These are phyloP conservation scores for Euphorbia tirucalli DNA, from an alignment of 345 rosid genomes.

Conservation along the genomic window DNA sequence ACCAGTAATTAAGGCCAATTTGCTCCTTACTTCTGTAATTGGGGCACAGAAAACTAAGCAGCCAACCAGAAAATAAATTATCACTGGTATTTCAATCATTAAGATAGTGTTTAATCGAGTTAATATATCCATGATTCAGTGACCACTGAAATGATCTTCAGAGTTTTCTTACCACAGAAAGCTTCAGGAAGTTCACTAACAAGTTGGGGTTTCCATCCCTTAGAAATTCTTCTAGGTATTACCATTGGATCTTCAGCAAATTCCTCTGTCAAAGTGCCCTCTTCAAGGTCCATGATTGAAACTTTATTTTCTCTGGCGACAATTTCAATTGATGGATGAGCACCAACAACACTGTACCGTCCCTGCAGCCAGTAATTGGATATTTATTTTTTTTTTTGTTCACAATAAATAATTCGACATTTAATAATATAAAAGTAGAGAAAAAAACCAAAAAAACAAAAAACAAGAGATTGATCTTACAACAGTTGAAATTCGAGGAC, in stretches of 20 bases:
- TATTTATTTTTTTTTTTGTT: background rate
- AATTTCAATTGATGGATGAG: slow-evolving; percentile 73
- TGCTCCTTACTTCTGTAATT: too few relatives aligned
- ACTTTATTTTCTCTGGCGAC: slow-evolving; percentile 76
- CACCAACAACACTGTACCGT: slow-evolving; percentile 78
- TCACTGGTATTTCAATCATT: too few relatives aligned
- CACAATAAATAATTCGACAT: too few relatives aligned
- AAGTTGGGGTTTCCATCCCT: slow-evolving; percentile 75
- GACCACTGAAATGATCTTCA: background rate
- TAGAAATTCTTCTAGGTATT: slow-evolving; percentile 59
- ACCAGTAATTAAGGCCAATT: too few relatives aligned
- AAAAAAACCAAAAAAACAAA: background rate
- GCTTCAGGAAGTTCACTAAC: slow-evolving; percentile 74
- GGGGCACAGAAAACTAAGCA: too few relatives aligned
- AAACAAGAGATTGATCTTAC: slow-evolving; percentile 35
- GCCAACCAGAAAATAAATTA: too few relatives aligned
- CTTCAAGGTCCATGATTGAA: slow-evolving; percentile 63
- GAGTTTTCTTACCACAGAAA: slow-evolving; percentile 61
- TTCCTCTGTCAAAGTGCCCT: slow-evolving; percentile 53
- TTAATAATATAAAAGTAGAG: too few relatives aligned
- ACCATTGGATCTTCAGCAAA: slow-evolving; percentile 74
- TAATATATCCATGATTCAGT: too few relatives aligned
- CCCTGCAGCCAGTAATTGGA: slow-evolving; percentile 46
- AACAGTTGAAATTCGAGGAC: slow-evolving; percentile 50
- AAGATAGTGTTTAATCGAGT: too few relatives aligned